A percentile compares a stretch with the other conserved stretches of the same genome.
Conservation (phyloP, 164 flowering plant species). For the Pachysandra terminalis region DNA sequence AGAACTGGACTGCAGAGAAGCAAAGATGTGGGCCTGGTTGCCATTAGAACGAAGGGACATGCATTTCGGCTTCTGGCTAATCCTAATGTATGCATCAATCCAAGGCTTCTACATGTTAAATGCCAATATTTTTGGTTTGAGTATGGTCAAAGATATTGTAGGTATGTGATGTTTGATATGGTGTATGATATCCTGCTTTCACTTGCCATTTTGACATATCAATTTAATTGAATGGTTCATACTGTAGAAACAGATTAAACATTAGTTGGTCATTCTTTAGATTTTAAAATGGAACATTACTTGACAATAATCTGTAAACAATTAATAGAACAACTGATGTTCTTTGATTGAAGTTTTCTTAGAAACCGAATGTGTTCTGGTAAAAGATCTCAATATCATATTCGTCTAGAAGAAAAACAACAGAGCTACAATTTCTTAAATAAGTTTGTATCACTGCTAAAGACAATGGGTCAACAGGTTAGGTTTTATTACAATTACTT, state of each 20-base stretch:
- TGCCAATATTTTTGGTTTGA: slow-evolving; percentile 32
- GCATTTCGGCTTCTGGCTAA: slow-evolving; percentile 49
- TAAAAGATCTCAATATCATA: too few species aligned
- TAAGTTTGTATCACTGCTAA: too few species aligned
- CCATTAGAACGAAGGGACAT: slow-evolving; percentile 32
- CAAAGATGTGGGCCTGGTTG: slow-evolving; percentile 12
- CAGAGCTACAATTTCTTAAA: too few species aligned
- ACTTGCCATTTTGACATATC: neutral
- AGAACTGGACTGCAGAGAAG: slow-evolving; percentile 24
- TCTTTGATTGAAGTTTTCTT: too few species aligned
- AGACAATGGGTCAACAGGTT: too few species aligned
- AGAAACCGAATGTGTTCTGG: too few species aligned
- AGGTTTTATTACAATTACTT: too few species aligned
- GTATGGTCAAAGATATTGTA: slow-evolving; percentile 25
- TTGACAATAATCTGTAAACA: too few species aligned
- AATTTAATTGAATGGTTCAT: neutral
- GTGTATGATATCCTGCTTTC: neutral
- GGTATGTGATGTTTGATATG: slow-evolving; percentile 25
- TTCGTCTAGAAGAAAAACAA: too few species aligned
- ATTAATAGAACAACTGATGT: too few species aligned
- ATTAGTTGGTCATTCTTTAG: too few species aligned
- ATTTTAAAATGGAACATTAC: too few species aligned
- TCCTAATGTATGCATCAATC: slow-evolving; percentile 50
- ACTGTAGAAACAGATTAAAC: neutral
- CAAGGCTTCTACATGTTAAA: slow-evolving; percentile 34